These are phyloP conservation scores for Cylindrodendrum hubeiense DNA, from an alignment of 2,329 filamentous ascomycete genomes.

Conservation along the genomic window DNA sequence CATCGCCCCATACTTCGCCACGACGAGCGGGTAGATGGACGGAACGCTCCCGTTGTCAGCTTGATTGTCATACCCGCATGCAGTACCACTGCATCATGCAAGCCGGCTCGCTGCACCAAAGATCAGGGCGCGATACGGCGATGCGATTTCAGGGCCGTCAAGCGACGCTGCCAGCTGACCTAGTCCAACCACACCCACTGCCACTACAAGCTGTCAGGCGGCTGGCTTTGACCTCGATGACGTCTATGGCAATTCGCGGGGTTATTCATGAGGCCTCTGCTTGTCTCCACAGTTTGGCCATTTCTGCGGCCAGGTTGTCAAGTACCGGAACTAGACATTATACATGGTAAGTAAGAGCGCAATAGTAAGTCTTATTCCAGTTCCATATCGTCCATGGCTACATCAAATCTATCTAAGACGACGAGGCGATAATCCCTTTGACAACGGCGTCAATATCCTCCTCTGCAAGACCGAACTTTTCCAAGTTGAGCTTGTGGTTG, in stretches of 20 bases:
- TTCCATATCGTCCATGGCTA: not conserved
- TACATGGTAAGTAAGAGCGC: no score
- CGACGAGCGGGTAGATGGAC: not conserved
- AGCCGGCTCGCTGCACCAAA: slow-evolving; percentile 15
- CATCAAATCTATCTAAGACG: not conserved
- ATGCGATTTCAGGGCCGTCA: slow-evolving; percentile 26
- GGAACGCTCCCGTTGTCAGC: slow-evolving; percentile 23
- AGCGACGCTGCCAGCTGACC: slow-evolving; percentile 31
- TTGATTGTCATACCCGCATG: slow-evolving; percentile 25
- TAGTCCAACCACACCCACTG: slow-evolving; percentile 21
- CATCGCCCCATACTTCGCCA: slow-evolving; percentile 8
- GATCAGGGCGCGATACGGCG: slow-evolving; percentile 14
- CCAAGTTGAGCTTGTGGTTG: slow-evolving; percentile 45
- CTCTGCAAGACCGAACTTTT: slow-evolving; percentile 41
- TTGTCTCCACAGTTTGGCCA: slow-evolving; percentile 10
- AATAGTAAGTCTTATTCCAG: not conserved
- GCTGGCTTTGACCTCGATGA: not conserved
- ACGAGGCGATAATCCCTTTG: slow-evolving; percentile 15
- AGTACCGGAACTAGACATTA: not conserved
- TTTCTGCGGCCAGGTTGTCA: slow-evolving; percentile 2
- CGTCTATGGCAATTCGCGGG: not conserved
- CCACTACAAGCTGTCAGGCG: not conserved
- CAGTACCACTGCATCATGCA: slow-evolving; percentile 39
- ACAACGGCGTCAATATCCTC: slow-evolving; percentile 47
- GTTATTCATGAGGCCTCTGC: not conserved